Percentiles rank a stretch among this genome's conserved stretches.
phyloP scores from a whole-genome alignment of 106 monocot genomes.

The Hemerocallis citrina region DNA sequence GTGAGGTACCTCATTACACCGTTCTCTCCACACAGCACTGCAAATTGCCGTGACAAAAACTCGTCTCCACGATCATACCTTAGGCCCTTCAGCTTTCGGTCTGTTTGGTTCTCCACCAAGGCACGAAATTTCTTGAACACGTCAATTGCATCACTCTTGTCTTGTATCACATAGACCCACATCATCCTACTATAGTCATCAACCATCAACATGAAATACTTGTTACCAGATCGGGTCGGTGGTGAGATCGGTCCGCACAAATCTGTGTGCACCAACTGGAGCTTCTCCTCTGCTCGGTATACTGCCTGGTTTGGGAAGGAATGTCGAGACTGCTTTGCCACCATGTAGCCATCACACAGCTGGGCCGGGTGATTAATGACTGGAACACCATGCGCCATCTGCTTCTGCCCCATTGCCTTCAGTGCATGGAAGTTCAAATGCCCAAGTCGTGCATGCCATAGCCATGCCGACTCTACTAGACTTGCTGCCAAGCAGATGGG shows the following conservation, averaged over 20 bases:
- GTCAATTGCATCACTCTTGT: neutral
- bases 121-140: neutral
- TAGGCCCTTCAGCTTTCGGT: neutral
- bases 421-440: neutral
- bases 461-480: neutral
- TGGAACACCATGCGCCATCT: neutral
- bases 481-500: neutral
- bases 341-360: neutral
- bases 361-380: neutral
- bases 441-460: neutral
- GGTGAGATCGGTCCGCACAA: slow-evolving; percentile 15
- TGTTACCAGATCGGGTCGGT: neutral
- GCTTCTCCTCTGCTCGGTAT: neutral
- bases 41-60: neutral
- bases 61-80: slow-evolving; percentile 14
- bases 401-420: slow-evolving; percentile 1
- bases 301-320: neutral
- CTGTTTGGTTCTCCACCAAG: neutral
- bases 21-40: neutral
- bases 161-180: neutral
- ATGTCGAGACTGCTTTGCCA: neutral
- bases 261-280: slow-evolving; percentile 10
- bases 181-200: slow-evolving; percentile 6
- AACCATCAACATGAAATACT: slow-evolving; percentile 11
- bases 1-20: neutral